Conservation (phyloP, 2,329 filamentous ascomycete genomes). For the Pseudomassariella vexata region DNA sequence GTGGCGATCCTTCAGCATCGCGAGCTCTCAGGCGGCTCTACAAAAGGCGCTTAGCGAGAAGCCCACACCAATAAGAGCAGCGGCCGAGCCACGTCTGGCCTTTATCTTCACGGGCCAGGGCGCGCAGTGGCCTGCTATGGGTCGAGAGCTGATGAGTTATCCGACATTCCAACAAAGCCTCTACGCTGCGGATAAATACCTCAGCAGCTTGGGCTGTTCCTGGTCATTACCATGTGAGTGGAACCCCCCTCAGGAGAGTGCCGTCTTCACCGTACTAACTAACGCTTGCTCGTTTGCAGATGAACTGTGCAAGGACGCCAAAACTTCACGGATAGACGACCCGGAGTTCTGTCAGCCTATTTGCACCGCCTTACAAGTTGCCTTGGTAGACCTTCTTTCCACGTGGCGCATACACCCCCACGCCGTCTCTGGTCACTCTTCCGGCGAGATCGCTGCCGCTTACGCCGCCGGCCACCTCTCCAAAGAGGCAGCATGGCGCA, state of each 20-base stretch:
- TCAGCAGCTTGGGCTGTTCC: not conserved
- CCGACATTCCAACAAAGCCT: slow-evolving; percentile 2
- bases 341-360: slow-evolving; percentile 11
- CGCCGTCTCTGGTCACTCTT: slow-evolving; percentile 20
- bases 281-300: slow-evolving; percentile 8
- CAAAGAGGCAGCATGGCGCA: not conserved
- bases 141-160: slow-evolving; percentile 9
- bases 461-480: slow-evolving; percentile 25
- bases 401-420: slow-evolving; percentile 10
- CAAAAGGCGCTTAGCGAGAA: too few relatives aligned
- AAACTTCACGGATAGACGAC: slow-evolving; percentile 7
- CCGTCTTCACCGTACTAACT: not conserved
- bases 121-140: slow-evolving; percentile 15
- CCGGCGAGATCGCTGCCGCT: slow-evolving; percentile 34
- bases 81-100: too few relatives aligned
- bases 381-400: slow-evolving; percentile 9
- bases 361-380: slow-evolving; percentile 19
- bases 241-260: not conserved
- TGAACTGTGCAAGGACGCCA: slow-evolving; percentile 9
- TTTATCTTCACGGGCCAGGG: slow-evolving; percentile 15
- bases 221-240: slow-evolving; percentile 1
- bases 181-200: not conserved
- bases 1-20: too few relatives aligned
- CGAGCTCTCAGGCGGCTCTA: too few relatives aligned
- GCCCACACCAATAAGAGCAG: too few relatives aligned